A percentile compares a stretch with the other conserved stretches of the same genome.
Evolutionary conservation across 139 green algal species (phyloP).

Genomic region (Edaphochlamys debaryana): DNA sequence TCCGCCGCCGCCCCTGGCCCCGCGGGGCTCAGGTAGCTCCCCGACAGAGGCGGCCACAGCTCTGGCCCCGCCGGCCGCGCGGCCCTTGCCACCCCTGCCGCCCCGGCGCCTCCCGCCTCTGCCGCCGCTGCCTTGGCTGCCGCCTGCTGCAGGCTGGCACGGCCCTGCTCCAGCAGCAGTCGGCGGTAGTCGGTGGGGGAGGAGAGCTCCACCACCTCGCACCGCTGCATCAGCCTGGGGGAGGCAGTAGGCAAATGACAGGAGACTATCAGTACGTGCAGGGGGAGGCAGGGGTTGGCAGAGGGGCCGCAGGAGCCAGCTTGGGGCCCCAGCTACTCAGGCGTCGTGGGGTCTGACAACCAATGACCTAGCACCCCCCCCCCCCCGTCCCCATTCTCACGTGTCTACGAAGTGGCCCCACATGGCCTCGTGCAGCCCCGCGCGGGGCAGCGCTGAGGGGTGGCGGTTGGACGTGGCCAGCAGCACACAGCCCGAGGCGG

Average conservation of each 20-base stretch:
- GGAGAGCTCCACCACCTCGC: constrained; percentile 57
- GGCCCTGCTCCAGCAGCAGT: constrained; percentile 29
- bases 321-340: no score
- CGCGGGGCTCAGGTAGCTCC: constrained; percentile 29
- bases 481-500: constrained; percentile 62
- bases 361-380: no score
- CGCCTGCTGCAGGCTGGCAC: constrained; percentile 12
- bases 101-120: neutral
- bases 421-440: constrained; percentile 69
- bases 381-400: no score
- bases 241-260: no score
- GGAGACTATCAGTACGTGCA: no score
- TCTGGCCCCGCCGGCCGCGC: no score
- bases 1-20: neutral
- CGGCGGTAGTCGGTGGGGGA: constrained; percentile 58
- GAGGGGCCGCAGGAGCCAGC: no score
- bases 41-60: neutral
- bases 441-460: constrained; percentile 52
- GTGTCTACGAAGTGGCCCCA: constrained; percentile 64
- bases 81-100: neutral
- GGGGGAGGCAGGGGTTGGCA: neutral
- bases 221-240: constrained; percentile 44
- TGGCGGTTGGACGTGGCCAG: constrained; percentile 57
- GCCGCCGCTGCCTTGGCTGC: no score
- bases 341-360: no score